These are phyloP conservation scores for Lenwebbia sp. DNA, from an alignment of 345 rosid genomes.

Conservation along the genomic window DNA sequence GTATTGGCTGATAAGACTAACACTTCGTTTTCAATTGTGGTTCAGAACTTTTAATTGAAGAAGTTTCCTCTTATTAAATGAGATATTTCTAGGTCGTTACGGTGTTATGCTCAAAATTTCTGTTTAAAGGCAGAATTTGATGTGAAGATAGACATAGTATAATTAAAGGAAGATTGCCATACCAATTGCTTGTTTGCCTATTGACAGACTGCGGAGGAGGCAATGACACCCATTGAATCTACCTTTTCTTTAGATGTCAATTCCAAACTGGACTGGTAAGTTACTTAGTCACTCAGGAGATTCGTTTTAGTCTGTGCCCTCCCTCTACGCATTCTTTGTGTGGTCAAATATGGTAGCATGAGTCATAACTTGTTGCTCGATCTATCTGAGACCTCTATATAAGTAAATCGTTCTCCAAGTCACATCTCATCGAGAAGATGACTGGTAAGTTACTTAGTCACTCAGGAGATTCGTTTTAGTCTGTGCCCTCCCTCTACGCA, in stretches of 20 bases:
- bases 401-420: neutral
- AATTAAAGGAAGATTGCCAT: neutral
- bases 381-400: neutral
- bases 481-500: neutral
- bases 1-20: neutral
- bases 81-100: neutral
- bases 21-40: neutral
- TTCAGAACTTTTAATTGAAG: neutral
- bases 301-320: neutral
- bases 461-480: neutral
- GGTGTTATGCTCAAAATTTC: neutral
- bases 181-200: neutral
- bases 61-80: neutral
- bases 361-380: neutral
- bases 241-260: conserved; percentile 95
- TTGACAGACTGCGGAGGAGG: conserved; percentile 94
- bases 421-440: conserved; percentile 9
- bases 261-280: conserved; percentile 94
- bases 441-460: conserved; percentile 45
- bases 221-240: conserved; percentile 99
- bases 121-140: neutral
- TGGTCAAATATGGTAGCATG: neutral
- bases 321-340: neutral
- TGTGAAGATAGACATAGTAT: neutral
- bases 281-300: neutral